phyloP scores from a whole-genome alignment of 345 rosid genomes.

The Populus deltoides region DNA sequence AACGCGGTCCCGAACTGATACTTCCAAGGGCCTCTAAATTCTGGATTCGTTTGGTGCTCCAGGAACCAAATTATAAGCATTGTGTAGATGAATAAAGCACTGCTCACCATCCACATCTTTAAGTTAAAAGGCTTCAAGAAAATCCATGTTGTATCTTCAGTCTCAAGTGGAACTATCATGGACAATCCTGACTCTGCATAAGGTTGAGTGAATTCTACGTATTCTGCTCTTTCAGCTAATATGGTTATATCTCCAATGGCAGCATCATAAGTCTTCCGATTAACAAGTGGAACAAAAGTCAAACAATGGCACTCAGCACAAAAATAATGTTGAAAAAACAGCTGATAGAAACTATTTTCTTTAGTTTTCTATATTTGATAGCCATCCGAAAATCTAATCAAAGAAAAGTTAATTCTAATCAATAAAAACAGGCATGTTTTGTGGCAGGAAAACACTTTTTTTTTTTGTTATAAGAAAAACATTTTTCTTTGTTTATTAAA shows the following conservation, averaged over 20 bases:
- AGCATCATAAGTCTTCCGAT: slow-evolving; percentile 41
- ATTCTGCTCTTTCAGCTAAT: slow-evolving; percentile 27
- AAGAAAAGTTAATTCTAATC: too few species aligned
- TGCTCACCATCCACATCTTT: slow-evolving; percentile 49
- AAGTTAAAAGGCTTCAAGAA: slow-evolving; percentile 49
- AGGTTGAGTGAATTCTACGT: slow-evolving; percentile 53
- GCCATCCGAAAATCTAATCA: too few species aligned
- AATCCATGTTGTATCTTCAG: slow-evolving; percentile 32
- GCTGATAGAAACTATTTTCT: not conserved
- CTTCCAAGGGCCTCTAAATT: slow-evolving; percentile 35
- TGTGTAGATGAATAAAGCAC: slow-evolving; percentile 38
- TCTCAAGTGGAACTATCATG: slow-evolving; percentile 40
- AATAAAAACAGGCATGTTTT: too few species aligned
- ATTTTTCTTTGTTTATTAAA: too few species aligned
- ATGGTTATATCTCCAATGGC: slow-evolving; percentile 54
- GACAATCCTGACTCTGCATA: slow-evolving; percentile 50
- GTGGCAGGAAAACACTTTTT: too few species aligned
- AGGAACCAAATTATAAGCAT: slow-evolving; percentile 47
- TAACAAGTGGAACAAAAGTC: not conserved
- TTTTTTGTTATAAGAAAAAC: too few species aligned
- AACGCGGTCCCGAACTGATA: slow-evolving; percentile 40
- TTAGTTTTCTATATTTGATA: too few species aligned
- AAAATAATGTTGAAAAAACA: not conserved
- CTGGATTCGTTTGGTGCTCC: slow-evolving; percentile 39
- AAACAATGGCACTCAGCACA: not conserved